These are phyloP conservation scores for Leucocoprinus birnbaumii DNA, from an alignment of 768 basidiomycete genomes.

Conservation along the genomic window DNA sequence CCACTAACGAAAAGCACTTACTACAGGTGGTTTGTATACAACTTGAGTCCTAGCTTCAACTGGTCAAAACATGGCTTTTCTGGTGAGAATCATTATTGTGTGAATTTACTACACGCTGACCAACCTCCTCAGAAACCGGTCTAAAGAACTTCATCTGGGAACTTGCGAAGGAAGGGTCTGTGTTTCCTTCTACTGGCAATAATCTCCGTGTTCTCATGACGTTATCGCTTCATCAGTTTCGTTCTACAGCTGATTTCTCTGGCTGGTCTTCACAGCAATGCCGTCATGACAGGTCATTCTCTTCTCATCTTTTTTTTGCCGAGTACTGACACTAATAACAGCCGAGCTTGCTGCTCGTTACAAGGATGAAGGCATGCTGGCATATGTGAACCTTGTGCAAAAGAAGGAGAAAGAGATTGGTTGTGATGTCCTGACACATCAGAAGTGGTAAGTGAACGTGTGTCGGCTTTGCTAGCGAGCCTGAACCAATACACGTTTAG, in stretches of 20 bases:
- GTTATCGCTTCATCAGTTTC: constrained; percentile 47
- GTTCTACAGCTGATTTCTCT: constrained; percentile 88
- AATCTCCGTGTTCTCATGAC: background rate
- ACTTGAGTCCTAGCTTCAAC: constrained; percentile 92
- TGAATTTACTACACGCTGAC: background rate
- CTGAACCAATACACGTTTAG: constrained; percentile 29
- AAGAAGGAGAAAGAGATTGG: constrained; percentile 85
- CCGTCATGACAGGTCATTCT: constrained; percentile 65
- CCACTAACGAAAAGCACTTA: constrained; percentile 4
- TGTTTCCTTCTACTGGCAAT: background rate
- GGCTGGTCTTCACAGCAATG: constrained; percentile 86
- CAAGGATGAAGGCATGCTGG: constrained; percentile 89
- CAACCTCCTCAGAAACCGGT: constrained; percentile 50
- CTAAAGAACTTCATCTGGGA: constrained; percentile 90
- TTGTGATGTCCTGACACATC: constrained; percentile 89
- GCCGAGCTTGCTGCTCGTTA: constrained; percentile 79
- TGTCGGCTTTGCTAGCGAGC: constrained; percentile 8
- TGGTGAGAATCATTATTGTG: constrained; percentile 32
- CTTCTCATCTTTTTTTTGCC: background rate
- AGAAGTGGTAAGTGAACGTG: constrained; percentile 69
- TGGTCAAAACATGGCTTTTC: constrained; percentile 84
- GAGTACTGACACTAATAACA: constrained; percentile 21
- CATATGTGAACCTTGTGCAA: constrained; percentile 88
- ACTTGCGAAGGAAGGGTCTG: constrained; percentile 81
- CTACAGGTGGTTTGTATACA: constrained; percentile 82